These are phyloP conservation scores for Debaryomyces subglobosus DNA, from an alignment of 1,139 yeast species.

Conservation along the genomic window DNA sequence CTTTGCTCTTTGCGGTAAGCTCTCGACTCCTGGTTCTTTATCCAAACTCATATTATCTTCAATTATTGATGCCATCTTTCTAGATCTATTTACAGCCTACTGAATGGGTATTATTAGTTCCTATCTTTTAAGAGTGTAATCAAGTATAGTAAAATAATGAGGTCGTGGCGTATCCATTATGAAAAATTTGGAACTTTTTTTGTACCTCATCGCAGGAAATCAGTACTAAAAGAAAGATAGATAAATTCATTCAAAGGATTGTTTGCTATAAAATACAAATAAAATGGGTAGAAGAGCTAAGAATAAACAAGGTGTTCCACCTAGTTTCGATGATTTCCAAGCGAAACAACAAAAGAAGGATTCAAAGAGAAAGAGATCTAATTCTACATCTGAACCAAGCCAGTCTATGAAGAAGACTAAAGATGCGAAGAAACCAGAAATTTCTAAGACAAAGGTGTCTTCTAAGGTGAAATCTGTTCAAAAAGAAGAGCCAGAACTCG, in stretches of 20 bases:
- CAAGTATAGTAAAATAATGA: background rate
- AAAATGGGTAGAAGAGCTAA: constrained; percentile 90
- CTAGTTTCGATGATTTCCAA: constrained; percentile 79
- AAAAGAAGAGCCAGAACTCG: constrained; percentile 61
- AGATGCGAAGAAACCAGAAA: constrained; percentile 29
- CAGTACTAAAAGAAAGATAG: constrained; percentile 1
- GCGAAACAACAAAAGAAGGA: constrained; percentile 56
- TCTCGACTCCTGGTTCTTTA: background rate
- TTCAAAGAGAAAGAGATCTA: constrained; percentile 29
- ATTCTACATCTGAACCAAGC: constrained; percentile 21
- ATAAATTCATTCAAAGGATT: background rate
- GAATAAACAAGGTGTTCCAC: constrained; percentile 90
- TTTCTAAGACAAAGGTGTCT: constrained; percentile 19
- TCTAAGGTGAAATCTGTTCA: constrained; percentile 42
- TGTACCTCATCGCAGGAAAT: constrained; percentile 13
- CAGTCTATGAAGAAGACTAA: constrained; percentile 24
- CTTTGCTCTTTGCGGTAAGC: constrained; percentile 12
- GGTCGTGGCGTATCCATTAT: constrained; percentile 13
- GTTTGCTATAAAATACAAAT: background rate
- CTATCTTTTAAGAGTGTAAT: background rate
- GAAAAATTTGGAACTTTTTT: constrained; percentile 15
- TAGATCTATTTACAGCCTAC: background rate
- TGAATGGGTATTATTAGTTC: background rate
- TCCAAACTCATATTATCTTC: constrained; percentile 1
- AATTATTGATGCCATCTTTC: background rate